Percentiles rank a stretch among this genome's conserved stretches.
These are phyloP conservation scores for Centella asiatica DNA, from an alignment of 129 eudicot genomes.

Conservation along the genomic window DNA sequence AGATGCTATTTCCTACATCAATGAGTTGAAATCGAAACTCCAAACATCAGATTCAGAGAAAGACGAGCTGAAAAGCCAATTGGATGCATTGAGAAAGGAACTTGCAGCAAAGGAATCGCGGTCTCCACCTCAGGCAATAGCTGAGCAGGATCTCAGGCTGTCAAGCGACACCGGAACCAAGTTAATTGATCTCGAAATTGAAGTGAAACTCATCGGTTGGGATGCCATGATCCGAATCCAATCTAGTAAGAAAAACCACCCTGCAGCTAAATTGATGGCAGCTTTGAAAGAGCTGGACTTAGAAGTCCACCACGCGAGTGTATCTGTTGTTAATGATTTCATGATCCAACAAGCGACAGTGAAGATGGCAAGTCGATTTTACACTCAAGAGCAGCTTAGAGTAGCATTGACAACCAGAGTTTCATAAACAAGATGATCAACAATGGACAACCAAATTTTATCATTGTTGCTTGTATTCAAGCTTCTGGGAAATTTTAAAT, in stretches of 20 bases:
- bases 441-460: background rate
- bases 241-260: slow-evolving; percentile 70
- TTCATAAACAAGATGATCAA: slow-evolving; percentile 17
- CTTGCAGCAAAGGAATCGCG: slow-evolving; percentile 30
- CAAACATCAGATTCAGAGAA: slow-evolving; percentile 42
- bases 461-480: background rate
- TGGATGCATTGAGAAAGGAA: slow-evolving; percentile 51
- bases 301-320: slow-evolving; percentile 87
- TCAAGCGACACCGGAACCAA: slow-evolving; percentile 12
- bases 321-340: slow-evolving; percentile 74
- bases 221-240: slow-evolving; percentile 79
- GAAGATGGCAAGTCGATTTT: slow-evolving; percentile 62
- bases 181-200: slow-evolving; percentile 44
- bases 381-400: slow-evolving; percentile 71
- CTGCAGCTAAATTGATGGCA: slow-evolving; percentile 76
- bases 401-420: slow-evolving; percentile 46
- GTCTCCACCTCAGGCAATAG: slow-evolving; percentile 12
- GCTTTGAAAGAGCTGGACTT: slow-evolving; percentile 63
- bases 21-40: slow-evolving; percentile 66
- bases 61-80: slow-evolving; percentile 42
- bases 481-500: slow-evolving; percentile 10
- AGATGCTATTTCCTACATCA: slow-evolving; percentile 76
- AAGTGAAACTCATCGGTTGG: slow-evolving; percentile 81
- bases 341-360: slow-evolving; percentile 96
- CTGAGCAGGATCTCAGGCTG: slow-evolving; percentile 24